Percentiles rank a stretch among this genome's conserved stretches.
Conservation (phyloP, 1,284 basidiomycete genomes). For the Apiotrichum montevideense region DNA sequence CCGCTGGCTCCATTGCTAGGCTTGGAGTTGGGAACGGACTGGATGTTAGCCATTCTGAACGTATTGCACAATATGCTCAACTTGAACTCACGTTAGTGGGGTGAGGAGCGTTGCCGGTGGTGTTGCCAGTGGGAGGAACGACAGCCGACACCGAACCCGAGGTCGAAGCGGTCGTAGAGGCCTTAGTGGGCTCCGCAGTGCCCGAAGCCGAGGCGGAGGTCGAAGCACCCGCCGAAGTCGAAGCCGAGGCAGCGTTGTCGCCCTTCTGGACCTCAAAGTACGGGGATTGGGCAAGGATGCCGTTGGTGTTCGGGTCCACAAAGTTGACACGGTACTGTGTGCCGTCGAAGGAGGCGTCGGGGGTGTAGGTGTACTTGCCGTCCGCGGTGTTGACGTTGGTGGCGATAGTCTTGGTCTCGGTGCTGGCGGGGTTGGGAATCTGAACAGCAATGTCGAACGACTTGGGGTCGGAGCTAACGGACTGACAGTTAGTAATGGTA, state of each 20-base stretch:
- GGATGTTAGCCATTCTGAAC: background rate
- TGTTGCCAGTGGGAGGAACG: background rate
- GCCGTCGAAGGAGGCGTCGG: conserved; percentile 20
- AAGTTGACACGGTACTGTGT: conserved; percentile 19
- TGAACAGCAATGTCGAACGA: conserved; percentile 31
- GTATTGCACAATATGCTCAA: background rate
- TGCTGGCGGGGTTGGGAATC: conserved; percentile 20
- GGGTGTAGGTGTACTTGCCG: conserved; percentile 34
- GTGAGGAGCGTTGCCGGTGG: background rate
- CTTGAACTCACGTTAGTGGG: background rate
- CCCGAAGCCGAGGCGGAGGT: conserved; percentile 9
- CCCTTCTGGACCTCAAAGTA: conserved; percentile 32
- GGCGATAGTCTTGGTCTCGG: conserved; percentile 40
- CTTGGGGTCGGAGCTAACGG: background rate
- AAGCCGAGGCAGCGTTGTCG: background rate
- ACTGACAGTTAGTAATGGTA: background rate
- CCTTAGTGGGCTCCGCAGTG: background rate
- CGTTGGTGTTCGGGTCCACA: conserved; percentile 24
- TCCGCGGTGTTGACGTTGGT: conserved; percentile 26
- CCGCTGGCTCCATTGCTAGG: conserved; percentile 5
- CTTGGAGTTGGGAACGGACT: background rate
- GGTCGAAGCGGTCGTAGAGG: background rate
- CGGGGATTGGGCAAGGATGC: conserved; percentile 39
- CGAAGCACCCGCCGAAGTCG: background rate
- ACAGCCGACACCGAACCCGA: background rate